These are phyloP conservation scores for Elongisporangium prolatum DNA, from an alignment of 352 stramenopile species.

Conservation along the genomic window DNA sequence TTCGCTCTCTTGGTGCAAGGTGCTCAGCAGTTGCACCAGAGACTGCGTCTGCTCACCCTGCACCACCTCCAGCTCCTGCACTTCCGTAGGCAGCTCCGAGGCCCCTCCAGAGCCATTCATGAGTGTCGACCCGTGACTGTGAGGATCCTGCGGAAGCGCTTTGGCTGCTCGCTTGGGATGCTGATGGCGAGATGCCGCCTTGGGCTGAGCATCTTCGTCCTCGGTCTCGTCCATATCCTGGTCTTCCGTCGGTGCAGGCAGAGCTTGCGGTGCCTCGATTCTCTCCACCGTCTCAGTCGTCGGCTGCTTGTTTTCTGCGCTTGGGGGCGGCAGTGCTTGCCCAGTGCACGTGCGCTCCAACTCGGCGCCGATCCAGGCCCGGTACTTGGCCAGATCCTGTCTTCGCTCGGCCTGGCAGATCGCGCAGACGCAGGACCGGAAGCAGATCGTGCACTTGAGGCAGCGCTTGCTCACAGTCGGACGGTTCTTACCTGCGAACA, in stretches of 20 bases:
- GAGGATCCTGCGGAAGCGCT: neutral
- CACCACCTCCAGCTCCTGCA: too few relatives aligned
- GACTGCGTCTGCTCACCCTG: conserved; percentile 49
- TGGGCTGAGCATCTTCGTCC: neutral
- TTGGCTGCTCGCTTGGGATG: conserved; percentile 1
- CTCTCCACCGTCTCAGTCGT: neutral
- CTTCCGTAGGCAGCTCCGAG: neutral
- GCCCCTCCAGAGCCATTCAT: neutral
- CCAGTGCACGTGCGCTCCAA: conserved; percentile 11
- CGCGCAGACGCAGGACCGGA: conserved; percentile 50
- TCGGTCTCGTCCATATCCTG: neutral
- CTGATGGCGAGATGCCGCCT: neutral
- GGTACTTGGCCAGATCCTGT: conserved; percentile 22
- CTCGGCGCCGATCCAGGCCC: conserved; percentile 19
- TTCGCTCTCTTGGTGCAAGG: conserved; percentile 38
- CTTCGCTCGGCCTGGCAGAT: conserved; percentile 35
- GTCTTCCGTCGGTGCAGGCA: neutral
- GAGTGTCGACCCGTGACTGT: neutral
- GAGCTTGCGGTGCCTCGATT: neutral
- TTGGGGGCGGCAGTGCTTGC: conserved; percentile 7
- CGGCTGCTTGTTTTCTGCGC: neutral
- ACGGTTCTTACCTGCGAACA: conserved; percentile 69
- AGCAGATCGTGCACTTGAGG: conserved; percentile 61
- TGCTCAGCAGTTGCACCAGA: conserved; percentile 51
- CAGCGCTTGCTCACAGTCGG: conserved; percentile 57